Evolutionary conservation across 441 rosid species (phyloP).

Genomic region (Brassica balearica): DNA sequence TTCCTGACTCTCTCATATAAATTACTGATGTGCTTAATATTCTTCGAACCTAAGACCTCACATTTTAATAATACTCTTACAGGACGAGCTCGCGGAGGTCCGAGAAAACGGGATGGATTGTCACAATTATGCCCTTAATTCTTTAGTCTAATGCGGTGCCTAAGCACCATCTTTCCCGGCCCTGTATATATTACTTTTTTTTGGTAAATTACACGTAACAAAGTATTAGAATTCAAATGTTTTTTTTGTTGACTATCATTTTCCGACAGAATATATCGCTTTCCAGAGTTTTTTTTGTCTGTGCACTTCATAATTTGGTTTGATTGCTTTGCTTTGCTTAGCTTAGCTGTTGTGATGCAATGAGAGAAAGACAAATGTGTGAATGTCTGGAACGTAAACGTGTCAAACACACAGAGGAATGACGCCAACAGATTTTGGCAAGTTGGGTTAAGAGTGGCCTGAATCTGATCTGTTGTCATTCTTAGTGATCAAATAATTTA

Average conservation of each 20-base stretch:
- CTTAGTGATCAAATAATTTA: not conserved
- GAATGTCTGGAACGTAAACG: constrained; percentile 3
- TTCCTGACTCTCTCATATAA: no score
- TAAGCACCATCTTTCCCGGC: no score
- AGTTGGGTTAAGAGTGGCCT: constrained; percentile 18
- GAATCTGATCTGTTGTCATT: not conserved
- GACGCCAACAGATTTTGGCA: constrained; percentile 7
- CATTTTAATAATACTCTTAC: no score
- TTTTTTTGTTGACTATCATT: not conserved
- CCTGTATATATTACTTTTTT: no score
- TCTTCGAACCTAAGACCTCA: no score
- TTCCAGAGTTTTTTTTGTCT: not conserved
- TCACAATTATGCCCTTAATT: no score
- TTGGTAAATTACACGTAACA: no score
- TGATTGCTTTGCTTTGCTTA: not conserved
- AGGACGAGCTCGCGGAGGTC: no score
- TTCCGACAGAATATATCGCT: not conserved
- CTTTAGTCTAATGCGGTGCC: no score
- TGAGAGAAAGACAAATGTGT: not conserved
- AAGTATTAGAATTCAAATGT: no score
- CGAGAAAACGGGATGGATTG: no score
- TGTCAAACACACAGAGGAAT: constrained; percentile 20
- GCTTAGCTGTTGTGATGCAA: constrained; percentile 13
- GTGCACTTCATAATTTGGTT: constrained; percentile 1
- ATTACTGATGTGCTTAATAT: no score